Conservation (phyloP, 139 green algal species). For the Chlorella ohadii region DNA sequence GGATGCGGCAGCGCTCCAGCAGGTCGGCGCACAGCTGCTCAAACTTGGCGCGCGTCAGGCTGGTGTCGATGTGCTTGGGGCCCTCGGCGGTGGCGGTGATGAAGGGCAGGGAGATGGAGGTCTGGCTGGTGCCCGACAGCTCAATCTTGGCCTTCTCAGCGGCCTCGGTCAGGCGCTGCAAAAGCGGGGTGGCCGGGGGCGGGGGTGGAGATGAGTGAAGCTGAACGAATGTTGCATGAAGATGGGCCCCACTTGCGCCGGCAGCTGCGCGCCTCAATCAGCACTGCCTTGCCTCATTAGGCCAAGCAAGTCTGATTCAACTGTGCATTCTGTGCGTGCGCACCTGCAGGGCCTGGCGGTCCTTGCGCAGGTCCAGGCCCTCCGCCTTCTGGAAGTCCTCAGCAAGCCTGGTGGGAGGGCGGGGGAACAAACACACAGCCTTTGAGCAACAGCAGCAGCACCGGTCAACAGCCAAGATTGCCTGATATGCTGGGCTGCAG, state of each 20-base stretch:
- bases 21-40: conserved; percentile 97
- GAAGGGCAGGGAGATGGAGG: conserved; percentile 97
- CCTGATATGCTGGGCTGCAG: too few relatives aligned
- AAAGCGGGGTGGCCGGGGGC: conserved; percentile 1
- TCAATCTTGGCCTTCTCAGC: conserved; percentile 99
- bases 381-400: conserved; percentile 93
- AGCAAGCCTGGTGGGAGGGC: conserved; percentile 65
- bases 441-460: too few relatives aligned
- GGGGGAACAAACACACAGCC: too few relatives aligned
- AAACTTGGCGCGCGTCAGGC: conserved; percentile 89
- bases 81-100: conserved; percentile 99
- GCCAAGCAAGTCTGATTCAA: too few relatives aligned
- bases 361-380: conserved; percentile 95
- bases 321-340: too few relatives aligned
- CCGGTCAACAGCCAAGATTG: too few relatives aligned
- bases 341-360: conserved; percentile 84
- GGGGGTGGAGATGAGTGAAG: background rate
- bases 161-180: conserved; percentile 95
- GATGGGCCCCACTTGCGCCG: too few relatives aligned
- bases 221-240: too few relatives aligned
- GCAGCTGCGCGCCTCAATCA: too few relatives aligned
- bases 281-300: too few relatives aligned
- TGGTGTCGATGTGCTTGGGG: conserved; percentile 99
- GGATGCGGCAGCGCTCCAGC: conserved; percentile 86
- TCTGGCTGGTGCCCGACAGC: conserved; percentile 85